phyloP scores from a whole-genome alignment of 345 rosid species.

The Dipteronia dyeriana region DNA sequence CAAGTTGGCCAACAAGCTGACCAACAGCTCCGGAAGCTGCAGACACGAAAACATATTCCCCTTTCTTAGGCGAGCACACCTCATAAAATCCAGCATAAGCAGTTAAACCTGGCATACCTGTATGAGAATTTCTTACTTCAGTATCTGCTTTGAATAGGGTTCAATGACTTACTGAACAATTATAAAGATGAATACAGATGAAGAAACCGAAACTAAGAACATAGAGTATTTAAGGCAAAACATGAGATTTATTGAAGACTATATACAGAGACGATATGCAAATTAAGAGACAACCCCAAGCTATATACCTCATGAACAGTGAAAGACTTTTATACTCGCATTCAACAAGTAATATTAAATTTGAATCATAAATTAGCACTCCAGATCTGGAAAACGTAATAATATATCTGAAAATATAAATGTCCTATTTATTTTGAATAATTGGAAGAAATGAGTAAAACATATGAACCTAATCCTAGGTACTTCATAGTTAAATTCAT shows the following conservation, averaged over 20 bases:
- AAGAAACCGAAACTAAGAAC: neutral
- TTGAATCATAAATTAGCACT: neutral
- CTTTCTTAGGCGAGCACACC: conserved; percentile 61
- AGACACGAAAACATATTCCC: conserved; percentile 63
- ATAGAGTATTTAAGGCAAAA: neutral
- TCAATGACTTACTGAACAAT: neutral
- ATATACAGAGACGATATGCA: neutral
- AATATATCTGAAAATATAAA: neutral
- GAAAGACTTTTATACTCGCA: neutral
- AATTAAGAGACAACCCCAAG: neutral
- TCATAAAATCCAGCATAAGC: conserved; percentile 71
- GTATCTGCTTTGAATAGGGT: neutral
- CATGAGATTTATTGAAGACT: neutral
- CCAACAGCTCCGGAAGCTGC: conserved; percentile 82
- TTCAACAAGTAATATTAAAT: neutral
- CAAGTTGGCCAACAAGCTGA: conserved; percentile 79
- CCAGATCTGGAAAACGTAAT: neutral
- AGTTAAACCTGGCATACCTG: conserved; percentile 82
- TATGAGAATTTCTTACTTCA: conserved; percentile 9
- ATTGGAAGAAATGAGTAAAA: neutral
- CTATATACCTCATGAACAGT: neutral
- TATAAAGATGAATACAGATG: neutral
- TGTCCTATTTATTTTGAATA: neutral
- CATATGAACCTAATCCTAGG: neutral
- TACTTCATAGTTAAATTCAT: neutral